Base-by-base conservation (phyloP, 1,284 basidiomycete genomes). In the Fomes fomentarius region DNA sequence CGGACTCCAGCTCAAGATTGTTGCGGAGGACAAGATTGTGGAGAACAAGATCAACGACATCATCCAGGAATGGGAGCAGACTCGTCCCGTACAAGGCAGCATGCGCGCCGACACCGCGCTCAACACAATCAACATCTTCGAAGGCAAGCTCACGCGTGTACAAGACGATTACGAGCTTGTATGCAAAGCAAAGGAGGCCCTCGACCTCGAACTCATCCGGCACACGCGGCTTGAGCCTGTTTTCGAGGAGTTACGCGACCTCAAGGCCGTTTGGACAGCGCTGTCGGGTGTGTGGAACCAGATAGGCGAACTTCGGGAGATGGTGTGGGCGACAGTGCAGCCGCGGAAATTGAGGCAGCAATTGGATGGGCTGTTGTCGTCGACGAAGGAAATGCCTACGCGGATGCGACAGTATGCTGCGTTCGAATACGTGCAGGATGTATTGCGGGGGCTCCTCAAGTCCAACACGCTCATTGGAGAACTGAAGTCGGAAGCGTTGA, bases 361-460 rank as follows among this genome's bases (percentile, higher is more conserved):
- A 64, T 87, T 99, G 54, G 97, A 99, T 66, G 86, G 81, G 3
- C 79, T 99, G 49, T 74, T 99, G 48, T 81, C 83, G 24, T 94
- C 93, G 28, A 98, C 96, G 17, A 95, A 96, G 73, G 96, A 98
- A 47, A 96, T 99, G 96, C 97, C 97, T 0, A 97, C 93, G 45
- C 84, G 96, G 52, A 99, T 99, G 97, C 85, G 97, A 56, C 97
- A 99, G 71, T 99, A 99, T 70, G 93, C 95, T 9, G 97, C 97
- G 0, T 99, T 98, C 68, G 97, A 99, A 77, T 96, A 94, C 69
- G 94, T 99, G 2, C 96, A 98, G 68, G 96, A 99, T 45, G 82
- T 89, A 17, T 79, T 99, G 53, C 84, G 90, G 44, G 85, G 86
- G 6, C 78, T 96, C 31, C 81, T 98, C 64, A 98, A 98, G 76